Percentiles rank a stretch among this genome's conserved stretches.
Conservation (phyloP, 306 rosid species). For the Gastrolobium bilobum region DNA sequence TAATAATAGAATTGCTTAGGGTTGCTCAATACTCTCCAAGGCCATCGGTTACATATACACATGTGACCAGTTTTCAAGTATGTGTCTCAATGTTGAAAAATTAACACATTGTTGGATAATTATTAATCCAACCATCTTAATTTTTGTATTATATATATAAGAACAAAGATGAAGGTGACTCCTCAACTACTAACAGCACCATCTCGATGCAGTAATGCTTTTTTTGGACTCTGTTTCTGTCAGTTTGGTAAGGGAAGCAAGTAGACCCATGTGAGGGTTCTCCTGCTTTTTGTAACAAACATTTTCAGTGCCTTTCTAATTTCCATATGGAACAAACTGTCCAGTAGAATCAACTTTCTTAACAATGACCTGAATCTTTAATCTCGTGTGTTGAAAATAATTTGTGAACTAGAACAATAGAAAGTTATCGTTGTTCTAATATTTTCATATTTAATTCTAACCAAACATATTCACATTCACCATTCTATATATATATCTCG, state of each 20-base stretch:
- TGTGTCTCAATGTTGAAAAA: background rate
- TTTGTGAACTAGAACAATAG: too few species aligned
- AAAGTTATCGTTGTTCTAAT: too few species aligned
- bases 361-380: background rate
- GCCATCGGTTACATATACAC: background rate
- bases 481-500: too few species aligned
- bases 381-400: background rate
- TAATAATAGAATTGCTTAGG: background rate
- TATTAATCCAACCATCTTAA: background rate
- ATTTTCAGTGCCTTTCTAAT: background rate
- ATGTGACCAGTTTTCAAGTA: background rate
- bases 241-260: slow-evolving; percentile 34
- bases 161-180: slow-evolving; percentile 39
- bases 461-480: background rate
- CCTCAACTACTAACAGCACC: background rate
- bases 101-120: background rate
- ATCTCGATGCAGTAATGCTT: slow-evolving; percentile 37
- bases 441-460: background rate
- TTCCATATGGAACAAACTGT: slow-evolving; percentile 27
- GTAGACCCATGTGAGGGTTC: background rate
- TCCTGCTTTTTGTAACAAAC: slow-evolving; percentile 36
- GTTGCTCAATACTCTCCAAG: background rate
- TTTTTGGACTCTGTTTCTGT: slow-evolving; percentile 1
- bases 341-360: background rate
- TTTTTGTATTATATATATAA: background rate